phyloP scores from a whole-genome alignment of 345 rosid species.

The Hirschfeldia incana region DNA sequence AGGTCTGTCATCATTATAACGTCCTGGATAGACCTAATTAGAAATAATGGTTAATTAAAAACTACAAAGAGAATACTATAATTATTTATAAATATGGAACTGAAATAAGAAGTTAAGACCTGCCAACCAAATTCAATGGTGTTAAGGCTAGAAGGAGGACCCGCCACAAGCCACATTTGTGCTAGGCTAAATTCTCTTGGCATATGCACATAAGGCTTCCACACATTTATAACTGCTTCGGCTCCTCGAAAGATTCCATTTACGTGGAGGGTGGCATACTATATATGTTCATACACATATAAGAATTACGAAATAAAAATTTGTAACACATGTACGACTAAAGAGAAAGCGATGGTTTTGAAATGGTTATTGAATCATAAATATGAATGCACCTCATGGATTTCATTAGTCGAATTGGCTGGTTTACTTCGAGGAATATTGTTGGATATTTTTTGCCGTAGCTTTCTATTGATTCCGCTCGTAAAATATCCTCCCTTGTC shows the following conservation, averaged over 20 bases:
- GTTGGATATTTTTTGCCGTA: not conserved
- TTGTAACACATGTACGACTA: not conserved
- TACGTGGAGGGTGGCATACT: not conserved
- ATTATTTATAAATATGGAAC: not conserved
- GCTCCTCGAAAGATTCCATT: slow-evolving; percentile 2
- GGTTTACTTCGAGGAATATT: not conserved
- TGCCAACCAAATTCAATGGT: slow-evolving; percentile 20
- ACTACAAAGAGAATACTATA: not conserved
- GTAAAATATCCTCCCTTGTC: not conserved
- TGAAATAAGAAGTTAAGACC: not conserved
- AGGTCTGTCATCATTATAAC: not conserved
- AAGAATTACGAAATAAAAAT: not conserved
- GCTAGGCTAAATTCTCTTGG: slow-evolving; percentile 16
- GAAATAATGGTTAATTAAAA: no score
- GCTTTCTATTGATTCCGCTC: not conserved
- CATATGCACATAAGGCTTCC: not conserved
- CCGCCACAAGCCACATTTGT: not conserved
- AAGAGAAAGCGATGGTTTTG: not conserved
- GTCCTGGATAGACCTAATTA: not conserved
- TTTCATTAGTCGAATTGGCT: not conserved
- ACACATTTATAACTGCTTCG: not conserved
- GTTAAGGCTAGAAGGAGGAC: not conserved
- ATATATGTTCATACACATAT: not conserved
- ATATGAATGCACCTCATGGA: not conserved
- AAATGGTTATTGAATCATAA: not conserved